Evolutionary conservation across 2,329 filamentous ascomycete genomes (phyloP), one percentile per base, ranked within the genome.

Genomic region (Ceratocystis albifundus): DNA sequence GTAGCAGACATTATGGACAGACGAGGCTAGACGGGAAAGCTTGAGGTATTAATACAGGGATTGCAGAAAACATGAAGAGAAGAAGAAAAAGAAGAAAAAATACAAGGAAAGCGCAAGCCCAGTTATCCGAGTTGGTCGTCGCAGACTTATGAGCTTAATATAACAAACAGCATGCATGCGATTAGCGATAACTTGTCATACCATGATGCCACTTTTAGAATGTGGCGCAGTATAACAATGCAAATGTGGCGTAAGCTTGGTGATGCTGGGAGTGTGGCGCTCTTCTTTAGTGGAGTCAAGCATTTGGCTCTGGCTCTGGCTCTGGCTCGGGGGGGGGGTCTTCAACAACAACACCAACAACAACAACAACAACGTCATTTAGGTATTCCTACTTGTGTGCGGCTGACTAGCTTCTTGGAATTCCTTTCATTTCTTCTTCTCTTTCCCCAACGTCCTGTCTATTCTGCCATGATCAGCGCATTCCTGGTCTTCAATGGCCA

Each of bases 401-500:
- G 28, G 28, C 12, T 36, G 17, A 59, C 25, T 15, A 36, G 12
- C 22, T n/a, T 36, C 30, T 36, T 36, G 7, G 30, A 20, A n/a
- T 20, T 20, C 7, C 28, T 57, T 57, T 7, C 36, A 4, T n/a
- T 20, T 59, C 12, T 10, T 15, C 10, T 30, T 25, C 55, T 36
- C 28, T 32, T 59, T 22, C n/a, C 8, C 53, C 8, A n/a, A n/a
- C 25, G 17, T 2, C 30, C 30, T 59, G 17, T n/a, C 25, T n/a
- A 28, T 50, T 10, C 62, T 69, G 78, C 71, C 71, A 99, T 99
- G 94, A 97, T 99, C 77, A 99, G 96, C 81, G 94, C 95, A 41
- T 93, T 99, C 69, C 82, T 99, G 70, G 93, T 99, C 75, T 99
- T 99, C 81, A 99, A 99, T 74, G 96, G 96, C 79, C 90, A 93